A percentile compares a stretch with the other conserved stretches of the same genome.
These are phyloP conservation scores for Fusarium odoratissimum DNA, from an alignment of 2,329 filamentous ascomycete genomes.

Conservation along the genomic window DNA sequence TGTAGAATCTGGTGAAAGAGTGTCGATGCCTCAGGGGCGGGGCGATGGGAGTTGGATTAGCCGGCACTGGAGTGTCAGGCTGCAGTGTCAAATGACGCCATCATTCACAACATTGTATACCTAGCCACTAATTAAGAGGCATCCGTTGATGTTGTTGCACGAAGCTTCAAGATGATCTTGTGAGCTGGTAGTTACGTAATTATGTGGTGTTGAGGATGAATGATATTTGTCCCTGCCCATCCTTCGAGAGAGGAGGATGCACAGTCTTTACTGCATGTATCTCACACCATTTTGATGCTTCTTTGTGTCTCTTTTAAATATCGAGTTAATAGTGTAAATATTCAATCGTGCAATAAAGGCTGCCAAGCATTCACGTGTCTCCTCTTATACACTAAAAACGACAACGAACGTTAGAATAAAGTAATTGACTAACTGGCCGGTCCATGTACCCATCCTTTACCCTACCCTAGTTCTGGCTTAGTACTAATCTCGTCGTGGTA, in stretches of 20 bases:
- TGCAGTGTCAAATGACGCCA: background rate
- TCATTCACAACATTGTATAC: background rate
- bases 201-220: background rate
- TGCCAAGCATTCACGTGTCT: background rate
- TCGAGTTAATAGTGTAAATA: background rate
- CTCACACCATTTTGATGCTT: background rate
- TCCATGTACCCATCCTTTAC: background rate
- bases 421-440: background rate
- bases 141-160: too few species aligned
- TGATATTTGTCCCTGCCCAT: background rate
- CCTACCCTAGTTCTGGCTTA: background rate
- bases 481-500: background rate
- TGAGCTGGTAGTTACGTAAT: background rate
- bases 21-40: background rate
- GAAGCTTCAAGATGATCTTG: background rate
- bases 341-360: background rate
- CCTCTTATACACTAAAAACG: background rate
- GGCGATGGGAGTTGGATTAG: background rate
- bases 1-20: constrained; percentile 11
- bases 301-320: background rate
- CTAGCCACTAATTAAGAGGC: background rate
- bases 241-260: background rate
- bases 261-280: background rate
- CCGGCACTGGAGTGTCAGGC: background rate
- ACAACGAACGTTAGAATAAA: constrained; percentile 9